Evolutionary conservation across 129 eudicot genomes (phyloP), one percentile per base, ranked within the genome.

Genomic region (Chrysanthemum seticuspe): DNA sequence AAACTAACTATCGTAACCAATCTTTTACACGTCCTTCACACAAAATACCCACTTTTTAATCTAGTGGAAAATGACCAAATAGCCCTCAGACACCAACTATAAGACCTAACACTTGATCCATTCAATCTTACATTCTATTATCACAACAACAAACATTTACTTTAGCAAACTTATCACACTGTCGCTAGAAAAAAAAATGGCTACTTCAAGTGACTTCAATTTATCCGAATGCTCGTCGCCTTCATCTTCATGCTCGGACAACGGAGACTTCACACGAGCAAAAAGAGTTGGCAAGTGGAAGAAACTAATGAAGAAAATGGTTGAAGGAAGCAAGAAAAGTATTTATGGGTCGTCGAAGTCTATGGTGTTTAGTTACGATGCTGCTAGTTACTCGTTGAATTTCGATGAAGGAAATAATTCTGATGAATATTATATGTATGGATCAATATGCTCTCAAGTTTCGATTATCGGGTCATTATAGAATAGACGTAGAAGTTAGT

Each of bases 311-410:
- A 78, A 80, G 78, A 87, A 72, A 59, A 12, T 87, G 11, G 62
- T 57, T 57, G 62, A 57, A 57, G 62, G 25, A 57, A 57, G 62
- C 62, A 57, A 16, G 21, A 57, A 15, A 18, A 18, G 62, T 18
- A 57, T 57, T 16, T 57, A 57, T 7, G 62, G 62, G 3, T 57
- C 62, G 1, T 57, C 62, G 21, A 57, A 57, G 62, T 31, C 62
- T 6, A 8, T 57, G 62, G 21, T 13, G 1, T 57, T 57, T 71
- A 82, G 62, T 18, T 57, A 57, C 65, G 92, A 87, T 67, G 89
- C 83, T 29, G 83, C 76, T 16, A 87, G 92, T 71, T 87, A 87
- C 21, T 57, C 31, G 62, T 23, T n/a, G 25, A 57, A 57, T n/a
- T 57, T 57, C 12, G 58, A 53, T 3, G 15, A 53, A 53, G 58